Base-by-base conservation (phyloP, 2,329 filamentous ascomycete species). In the Nemania sp. region DNA sequence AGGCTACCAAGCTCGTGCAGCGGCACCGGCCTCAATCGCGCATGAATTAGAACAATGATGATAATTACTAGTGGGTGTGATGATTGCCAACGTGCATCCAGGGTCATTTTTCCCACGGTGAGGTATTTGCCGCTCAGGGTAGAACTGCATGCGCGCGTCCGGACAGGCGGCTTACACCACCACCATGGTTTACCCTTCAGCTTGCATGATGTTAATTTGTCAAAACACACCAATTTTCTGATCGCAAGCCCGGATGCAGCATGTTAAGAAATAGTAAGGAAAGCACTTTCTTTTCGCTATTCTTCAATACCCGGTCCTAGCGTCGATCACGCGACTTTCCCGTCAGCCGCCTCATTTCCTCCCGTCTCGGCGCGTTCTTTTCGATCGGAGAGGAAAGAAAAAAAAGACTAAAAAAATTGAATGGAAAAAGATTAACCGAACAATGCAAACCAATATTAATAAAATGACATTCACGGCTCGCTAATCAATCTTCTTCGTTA, bases 281-380 rank as follows among this genome's bases (percentile, higher is more conserved):
- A 49, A 33, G 17, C 11, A 9, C 22, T 34, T 33, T 41, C 30
- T 28, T 6, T 11, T 11, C 11, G 3, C n/a, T 31, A 14, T 31
- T 14, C 34, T 26, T 34, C 23, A 9, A 24, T 17, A 15, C 12
- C 39, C 34, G 31, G 45, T 36, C 37, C 37, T 54, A 50, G 54
- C 39, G 54, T 44, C 37, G 46, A 57, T 57, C 54, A 57, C 50
- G 54, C 54, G 36, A 54, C 37, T 47, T 43, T 49, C 8, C 44
- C 44, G 23, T 57, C 46, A 57, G 49, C 54, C 46, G 46, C 36
- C 26, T 54, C 45, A 54, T 57, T 49, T 50, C 54, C 14, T 45
- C 39, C 30, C 46, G 49, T 14, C 50, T 51, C 46, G 46, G 50
- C 54, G 42, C 30, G 39, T 51, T 28, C 42, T 19, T 34, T 26